phyloP scores from a whole-genome alignment of 257 asterid species.

The Ehretia macrophylla region DNA sequence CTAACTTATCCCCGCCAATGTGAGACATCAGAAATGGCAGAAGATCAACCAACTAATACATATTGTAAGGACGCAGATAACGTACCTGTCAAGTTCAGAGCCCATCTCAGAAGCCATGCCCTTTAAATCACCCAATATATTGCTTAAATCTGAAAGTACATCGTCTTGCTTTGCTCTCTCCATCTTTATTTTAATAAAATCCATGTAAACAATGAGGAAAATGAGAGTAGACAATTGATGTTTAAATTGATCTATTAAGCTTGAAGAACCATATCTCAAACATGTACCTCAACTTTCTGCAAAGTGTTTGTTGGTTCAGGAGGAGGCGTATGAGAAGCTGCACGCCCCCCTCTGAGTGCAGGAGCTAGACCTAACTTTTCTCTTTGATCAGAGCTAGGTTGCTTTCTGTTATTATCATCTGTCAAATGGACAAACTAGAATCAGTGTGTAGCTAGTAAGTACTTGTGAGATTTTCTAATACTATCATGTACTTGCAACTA shows the following conservation, averaged over 20 bases:
- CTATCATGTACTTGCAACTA: neutral
- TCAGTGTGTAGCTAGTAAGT: neutral
- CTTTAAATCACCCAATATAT: conserved; percentile 73
- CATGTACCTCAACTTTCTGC: conserved; percentile 68
- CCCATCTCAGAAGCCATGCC: conserved; percentile 96
- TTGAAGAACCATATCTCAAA: neutral
- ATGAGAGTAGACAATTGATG: neutral
- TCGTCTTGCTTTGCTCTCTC: conserved; percentile 94
- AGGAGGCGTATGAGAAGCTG: conserved; percentile 50
- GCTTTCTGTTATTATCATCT: conserved; percentile 57
- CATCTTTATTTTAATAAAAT: conserved; percentile 26
- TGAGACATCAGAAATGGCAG: no score
- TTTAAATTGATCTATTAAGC: neutral
- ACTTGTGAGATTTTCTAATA: neutral
- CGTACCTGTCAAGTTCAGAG: conserved; percentile 62
- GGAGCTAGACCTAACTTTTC: conserved; percentile 69
- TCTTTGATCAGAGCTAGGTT: conserved; percentile 51
- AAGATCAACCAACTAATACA: neutral
- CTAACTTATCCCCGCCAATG: no score
- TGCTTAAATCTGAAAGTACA: conserved; percentile 62
- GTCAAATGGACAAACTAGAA: conserved; percentile 16
- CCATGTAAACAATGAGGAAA: neutral
- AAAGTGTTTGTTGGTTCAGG: conserved; percentile 72
- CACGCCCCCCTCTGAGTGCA: conserved; percentile 42
- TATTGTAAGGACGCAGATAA: neutral